Evolutionary conservation across 495 filamentous ascomycete genomes (phyloP), one percentile per base, ranked within the genome.

Genomic region (Xylaria longipes): DNA sequence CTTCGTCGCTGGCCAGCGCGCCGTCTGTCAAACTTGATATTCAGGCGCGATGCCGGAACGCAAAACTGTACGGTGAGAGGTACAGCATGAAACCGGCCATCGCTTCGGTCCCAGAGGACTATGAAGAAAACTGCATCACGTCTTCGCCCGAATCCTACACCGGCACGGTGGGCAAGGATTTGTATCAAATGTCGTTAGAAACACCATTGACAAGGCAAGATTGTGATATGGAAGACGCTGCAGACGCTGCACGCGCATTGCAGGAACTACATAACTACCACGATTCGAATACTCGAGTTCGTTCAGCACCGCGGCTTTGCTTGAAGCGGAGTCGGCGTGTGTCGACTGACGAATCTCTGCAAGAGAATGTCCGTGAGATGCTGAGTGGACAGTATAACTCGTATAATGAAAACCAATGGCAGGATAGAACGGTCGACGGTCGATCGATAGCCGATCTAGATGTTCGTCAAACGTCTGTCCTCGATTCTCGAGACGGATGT

Each of bases 31-130:
- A 89, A 84, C 74, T 93, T 89, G 93, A 93, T 77, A 88, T 91
- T 76, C 91, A 91, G 88, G 94, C 94, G 85, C 94, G 93, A 76
- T 91, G 90, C 84, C 92, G 93, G 71, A 92, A 88, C 79, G 92
- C 91, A 79, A 93, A 90, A 82, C 81, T 82, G 74, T 84, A 82
- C 75, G 79, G 82, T 78, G 87, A 89, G 81, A 89, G 83, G 78
- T 77, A 81, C 74, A 82, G 78, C 72, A 37, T 79, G 75, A 81
- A 77, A 75, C 81, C 84, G 29, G 72, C 79, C 66, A 84, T 89
- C 77, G 81, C 84, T 52, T 82, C 87, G 66, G 84, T 88, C 41
- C 86, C 84, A 22, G 86, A 88, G 77, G 82, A 81, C 65, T 82
- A 83, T 63, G 83, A 89, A 74, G 87, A 89, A 75, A 83, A 81